A percentile compares a stretch with the other conserved stretches of the same genome.
Evolutionary conservation across 1,284 basidiomycete genomes (phyloP).

Genomic region (Cryptococcus jaspeensis): DNA sequence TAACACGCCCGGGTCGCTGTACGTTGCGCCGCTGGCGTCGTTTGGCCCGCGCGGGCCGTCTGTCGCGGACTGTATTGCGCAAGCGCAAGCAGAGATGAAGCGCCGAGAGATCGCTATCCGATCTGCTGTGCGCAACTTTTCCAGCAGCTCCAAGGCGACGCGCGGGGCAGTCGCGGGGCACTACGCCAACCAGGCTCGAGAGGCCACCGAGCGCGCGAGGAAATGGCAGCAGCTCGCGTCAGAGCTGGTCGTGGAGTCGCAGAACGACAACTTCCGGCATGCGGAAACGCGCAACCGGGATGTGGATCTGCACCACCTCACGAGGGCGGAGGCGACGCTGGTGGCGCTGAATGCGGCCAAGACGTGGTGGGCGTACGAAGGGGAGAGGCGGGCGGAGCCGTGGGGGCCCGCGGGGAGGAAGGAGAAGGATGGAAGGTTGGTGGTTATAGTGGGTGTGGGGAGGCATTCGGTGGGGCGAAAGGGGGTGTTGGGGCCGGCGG

Average conservation of each 20-base stretch:
- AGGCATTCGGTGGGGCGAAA: slow-evolving; percentile 40
- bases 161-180: slow-evolving; percentile 38
- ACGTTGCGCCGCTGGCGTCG: background rate
- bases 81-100: slow-evolving; percentile 29
- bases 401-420: slow-evolving; percentile 59
- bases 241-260: slow-evolving; percentile 35
- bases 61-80: slow-evolving; percentile 33
- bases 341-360: slow-evolving; percentile 33
- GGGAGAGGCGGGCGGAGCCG: slow-evolving; percentile 55
- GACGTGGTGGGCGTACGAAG: slow-evolving; percentile 50
- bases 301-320: slow-evolving; percentile 47
- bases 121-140: slow-evolving; percentile 38
- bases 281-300: background rate
- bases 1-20: slow-evolving; percentile 21
- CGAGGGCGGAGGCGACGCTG: slow-evolving; percentile 36
- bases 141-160: slow-evolving; percentile 15
- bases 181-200: slow-evolving; percentile 43
- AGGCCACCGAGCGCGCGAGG: slow-evolving; percentile 28
- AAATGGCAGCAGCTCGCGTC: slow-evolving; percentile 45
- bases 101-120: slow-evolving; percentile 38
- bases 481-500: slow-evolving; percentile 47
- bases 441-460: slow-evolving; percentile 47
- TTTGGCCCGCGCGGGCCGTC: too few species aligned
- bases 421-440: slow-evolving; percentile 54
- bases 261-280: slow-evolving; percentile 16